Base-by-base conservation (phyloP, 2,329 filamentous ascomycete species). In the Arthrobotrys sphaeroides region DNA sequence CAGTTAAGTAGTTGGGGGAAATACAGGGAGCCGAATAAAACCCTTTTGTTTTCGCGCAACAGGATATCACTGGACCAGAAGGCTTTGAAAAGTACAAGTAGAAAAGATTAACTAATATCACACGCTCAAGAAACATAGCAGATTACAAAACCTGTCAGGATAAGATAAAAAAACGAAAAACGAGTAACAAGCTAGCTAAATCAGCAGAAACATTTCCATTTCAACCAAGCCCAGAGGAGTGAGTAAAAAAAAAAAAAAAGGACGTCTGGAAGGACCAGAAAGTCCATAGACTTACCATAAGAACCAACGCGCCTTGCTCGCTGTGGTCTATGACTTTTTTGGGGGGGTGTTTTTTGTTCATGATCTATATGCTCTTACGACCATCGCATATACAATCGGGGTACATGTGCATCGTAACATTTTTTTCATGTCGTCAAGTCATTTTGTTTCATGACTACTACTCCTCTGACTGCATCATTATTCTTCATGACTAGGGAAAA, bases 91-190 rank as follows among this genome's bases (percentile, higher is more conserved):
- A 42, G n/a, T 22, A 47, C 31, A 59, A 67, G 12, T 20, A 51
- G 42, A 20, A 59, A 13, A 45, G 49, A 43, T 9, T 38, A 51
- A 10, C 49, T 47, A 57, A 60, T n/a, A 43, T 42, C 51, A 59
- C 51, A 47, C 66, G 66, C 55, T 62, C 55, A 70, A 69, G 36
- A 68, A 70, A 69, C 53, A 24, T 28, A 69, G 65, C 57, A 72
- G 33, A 47, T 53, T 38, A 59, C 18, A 43, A 70, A 24, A 62
- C 22, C 10, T 24, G 24, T 20, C 20, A 57, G 31, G 20, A 28
- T 49, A 57, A 24, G 10, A 55, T 3, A 18, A 33, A 2, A 45
- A 22, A 38, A 53, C 22, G 2, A 20, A 49, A 2, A 40, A 33
- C 55, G 60, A 43, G n/a, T 22, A 51, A 51, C 47, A 31, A 51